phyloP scores from a whole-genome alignment of 352 stramenopile genomes.

The Globisporangium sylvaticum region DNA sequence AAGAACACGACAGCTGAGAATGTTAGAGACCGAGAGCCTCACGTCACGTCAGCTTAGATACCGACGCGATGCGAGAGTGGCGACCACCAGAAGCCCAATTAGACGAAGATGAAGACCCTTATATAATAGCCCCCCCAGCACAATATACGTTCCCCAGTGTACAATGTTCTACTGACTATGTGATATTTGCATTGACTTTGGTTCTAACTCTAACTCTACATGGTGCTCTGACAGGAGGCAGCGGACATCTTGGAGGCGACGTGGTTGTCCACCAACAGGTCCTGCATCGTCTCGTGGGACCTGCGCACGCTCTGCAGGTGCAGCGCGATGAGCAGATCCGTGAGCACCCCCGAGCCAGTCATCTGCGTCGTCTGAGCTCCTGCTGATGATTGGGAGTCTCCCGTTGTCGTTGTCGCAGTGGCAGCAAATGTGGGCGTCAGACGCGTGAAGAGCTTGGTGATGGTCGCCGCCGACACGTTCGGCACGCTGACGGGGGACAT shows the following conservation, averaged over 20 bases:
- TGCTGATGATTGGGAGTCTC: not conserved
- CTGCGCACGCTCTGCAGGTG: conserved; percentile 6
- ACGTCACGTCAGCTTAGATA: not conserved
- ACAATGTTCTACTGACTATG: not conserved
- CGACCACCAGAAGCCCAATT: not conserved
- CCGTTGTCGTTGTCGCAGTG: not conserved
- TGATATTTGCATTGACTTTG: not conserved
- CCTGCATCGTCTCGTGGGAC: conserved; percentile 8
- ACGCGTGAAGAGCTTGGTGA: conserved; percentile 6
- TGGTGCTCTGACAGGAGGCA: not conserved
- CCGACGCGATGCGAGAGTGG: not conserved
- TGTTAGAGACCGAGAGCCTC: not conserved
- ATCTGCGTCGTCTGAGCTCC: not conserved
- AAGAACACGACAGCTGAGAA: not conserved
- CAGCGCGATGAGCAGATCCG: conserved; percentile 11
- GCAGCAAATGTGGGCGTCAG: not conserved
- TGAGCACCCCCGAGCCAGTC: not conserved
- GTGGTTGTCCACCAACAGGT: not conserved
- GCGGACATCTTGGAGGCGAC: not conserved
- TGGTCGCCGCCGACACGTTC: not conserved
- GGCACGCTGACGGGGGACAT: not conserved
- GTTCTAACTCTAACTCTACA: not conserved
- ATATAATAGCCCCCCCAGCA: conserved; percentile 6
- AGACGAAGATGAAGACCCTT: conserved; percentile 1
- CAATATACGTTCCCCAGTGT: conserved; percentile 1